Conservation (phyloP, 208 protist genomes). For the Trichomonas gallinae region DNA sequence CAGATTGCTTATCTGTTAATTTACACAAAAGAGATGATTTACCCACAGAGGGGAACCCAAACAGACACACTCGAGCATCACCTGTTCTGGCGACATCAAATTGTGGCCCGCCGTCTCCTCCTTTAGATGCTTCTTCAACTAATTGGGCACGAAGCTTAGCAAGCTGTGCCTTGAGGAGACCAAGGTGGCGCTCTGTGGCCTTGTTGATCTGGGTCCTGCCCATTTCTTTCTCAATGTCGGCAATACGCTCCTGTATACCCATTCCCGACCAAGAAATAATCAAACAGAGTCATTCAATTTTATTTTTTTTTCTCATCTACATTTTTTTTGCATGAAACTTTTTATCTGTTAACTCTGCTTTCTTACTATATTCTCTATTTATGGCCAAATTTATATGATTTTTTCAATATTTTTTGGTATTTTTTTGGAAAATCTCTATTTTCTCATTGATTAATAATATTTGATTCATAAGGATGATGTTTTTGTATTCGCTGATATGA, state of each 20-base stretch:
- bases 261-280: not conserved
- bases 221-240: slow-evolving; percentile 91
- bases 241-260: slow-evolving; percentile 48
- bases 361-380: too few species aligned
- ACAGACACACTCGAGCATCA: slow-evolving; percentile 62
- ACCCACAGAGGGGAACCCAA: slow-evolving; percentile 81
- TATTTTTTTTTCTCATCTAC: not conserved
- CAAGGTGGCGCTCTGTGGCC: slow-evolving; percentile 64
- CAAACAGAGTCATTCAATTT: not conserved
- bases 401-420: too few species aligned
- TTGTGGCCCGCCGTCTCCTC: not conserved
- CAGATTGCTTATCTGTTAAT: slow-evolving; percentile 78
- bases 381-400: too few species aligned
- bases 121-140: not conserved
- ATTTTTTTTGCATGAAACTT: too few species aligned
- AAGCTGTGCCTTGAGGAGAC: slow-evolving; percentile 28
- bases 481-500: too few species aligned
- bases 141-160: slow-evolving; percentile 32
- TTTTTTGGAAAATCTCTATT: too few species aligned
- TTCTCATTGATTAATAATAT: too few species aligned
- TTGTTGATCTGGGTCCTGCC: slow-evolving; percentile 92
- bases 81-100: slow-evolving; percentile 42
- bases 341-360: too few species aligned
- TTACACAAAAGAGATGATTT: slow-evolving; percentile 89
- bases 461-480: too few species aligned